Evolutionary conservation across 306 rosid species (phyloP), one percentile per base, ranked within the genome.

Genomic region (Styphnolobium japonicum): DNA sequence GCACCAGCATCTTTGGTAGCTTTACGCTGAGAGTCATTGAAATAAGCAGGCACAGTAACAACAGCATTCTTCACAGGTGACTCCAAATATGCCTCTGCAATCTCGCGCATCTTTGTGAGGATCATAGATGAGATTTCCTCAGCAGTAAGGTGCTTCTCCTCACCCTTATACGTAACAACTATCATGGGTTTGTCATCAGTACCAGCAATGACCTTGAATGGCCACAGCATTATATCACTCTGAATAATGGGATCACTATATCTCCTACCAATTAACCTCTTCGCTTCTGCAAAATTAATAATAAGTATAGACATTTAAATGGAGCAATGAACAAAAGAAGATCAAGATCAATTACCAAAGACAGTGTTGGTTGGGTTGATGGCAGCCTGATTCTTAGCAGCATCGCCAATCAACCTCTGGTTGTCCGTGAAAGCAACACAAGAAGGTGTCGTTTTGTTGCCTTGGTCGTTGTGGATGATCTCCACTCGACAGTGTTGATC

Each of bases 41-140:
- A 88, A 56, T 89, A 82, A 2, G 90, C 90, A 0, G 90, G 92
- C 11, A 89, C 90, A 2, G 87, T 86, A 25, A 86, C 71, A 5
- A 86, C 83, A 1, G 86, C 90, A 12, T 87, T 87, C 67, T 81
- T 74, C 5, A 87, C 73, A 8, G 69, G 23, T 16, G 58, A n/a
- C n/a, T n/a, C n/a, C n/a, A n/a, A n/a, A n/a, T n/a, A n/a, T n/a
- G n/a, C n/a, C n/a, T n/a, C n/a, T n/a, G n/a, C n/a, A n/a, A n/a
- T n/a, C n/a, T n/a, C n/a, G n/a, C n/a, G n/a, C n/a, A n/a, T n/a
- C n/a, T n/a, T n/a, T n/a, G n/a, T n/a, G n/a, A n/a, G n/a, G n/a
- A n/a, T n/a, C n/a, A n/a, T n/a, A n/a, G n/a, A n/a, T 51, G 57
- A 51, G 22, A 51, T 51, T 76, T 86, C 90, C 64, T 86, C 86